These are phyloP conservation scores for Coleophoma eucalyptorum DNA, from an alignment of 2,329 filamentous ascomycete species.

Conservation along the genomic window DNA sequence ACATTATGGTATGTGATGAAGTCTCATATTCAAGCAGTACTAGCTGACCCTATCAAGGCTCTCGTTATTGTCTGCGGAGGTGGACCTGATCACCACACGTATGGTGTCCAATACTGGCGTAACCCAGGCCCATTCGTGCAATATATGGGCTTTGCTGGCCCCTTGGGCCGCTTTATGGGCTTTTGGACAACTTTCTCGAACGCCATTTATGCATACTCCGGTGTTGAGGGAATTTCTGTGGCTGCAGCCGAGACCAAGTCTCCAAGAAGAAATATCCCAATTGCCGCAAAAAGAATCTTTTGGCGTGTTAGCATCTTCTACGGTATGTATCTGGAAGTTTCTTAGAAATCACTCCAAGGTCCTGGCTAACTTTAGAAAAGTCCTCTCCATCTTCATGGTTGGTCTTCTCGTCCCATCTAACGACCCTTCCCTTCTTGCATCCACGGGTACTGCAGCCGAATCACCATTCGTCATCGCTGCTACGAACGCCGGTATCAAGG, in stretches of 20 bases:
- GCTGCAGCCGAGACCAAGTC: conserved; percentile 50
- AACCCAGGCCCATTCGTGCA: conserved; percentile 65
- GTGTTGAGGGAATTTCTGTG: conserved; percentile 47
- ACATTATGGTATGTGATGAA: conserved; percentile 43
- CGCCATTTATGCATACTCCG: conserved; percentile 39
- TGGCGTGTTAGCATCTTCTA: conserved; percentile 54
- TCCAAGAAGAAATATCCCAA: conserved; percentile 45
- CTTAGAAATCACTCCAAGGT: too few relatives aligned
- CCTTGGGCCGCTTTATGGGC: conserved; percentile 57
- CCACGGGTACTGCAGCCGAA: conserved; percentile 45
- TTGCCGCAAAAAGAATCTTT: conserved; percentile 42
- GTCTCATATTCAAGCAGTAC: not conserved
- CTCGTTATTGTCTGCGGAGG: conserved; percentile 62
- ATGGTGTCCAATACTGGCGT: conserved; percentile 69
- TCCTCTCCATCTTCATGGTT: conserved; percentile 46
- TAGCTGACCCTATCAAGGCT: conserved; percentile 20
- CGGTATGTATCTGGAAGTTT: not conserved
- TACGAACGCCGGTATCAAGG: conserved; percentile 59
- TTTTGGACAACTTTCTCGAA: conserved; percentile 47
- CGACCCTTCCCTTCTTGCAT: conserved; percentile 41
- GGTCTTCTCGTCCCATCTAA: conserved; percentile 52
- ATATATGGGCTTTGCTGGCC: conserved; percentile 49
- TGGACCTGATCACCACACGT: conserved; percentile 50
- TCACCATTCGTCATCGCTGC: conserved; percentile 68
- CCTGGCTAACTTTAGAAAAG: too few relatives aligned